These are phyloP conservation scores for Orbilia ellipsospora DNA, from an alignment of 2,329 filamentous ascomycete genomes.

Conservation along the genomic window DNA sequence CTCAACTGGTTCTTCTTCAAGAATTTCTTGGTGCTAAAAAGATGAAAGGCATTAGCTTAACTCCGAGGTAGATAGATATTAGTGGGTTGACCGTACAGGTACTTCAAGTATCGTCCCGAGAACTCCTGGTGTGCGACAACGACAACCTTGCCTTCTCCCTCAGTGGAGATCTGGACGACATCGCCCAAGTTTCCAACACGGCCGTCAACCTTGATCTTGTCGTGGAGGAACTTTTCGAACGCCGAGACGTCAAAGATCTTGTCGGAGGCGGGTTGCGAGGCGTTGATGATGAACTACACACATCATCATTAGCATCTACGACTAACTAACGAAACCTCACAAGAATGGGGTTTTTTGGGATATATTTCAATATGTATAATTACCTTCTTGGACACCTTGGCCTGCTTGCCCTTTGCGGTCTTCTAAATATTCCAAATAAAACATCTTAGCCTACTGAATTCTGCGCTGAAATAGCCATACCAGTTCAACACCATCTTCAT, in stretches of 20 bases:
- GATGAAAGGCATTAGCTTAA: constrained; percentile 57
- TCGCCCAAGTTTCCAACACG: constrained; percentile 98
- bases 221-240: constrained; percentile 99
- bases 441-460: constrained; percentile 96
- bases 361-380: constrained; percentile 54
- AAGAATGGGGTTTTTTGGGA: too few species aligned
- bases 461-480: constrained; percentile 59
- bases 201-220: constrained; percentile 99
- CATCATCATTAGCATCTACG: too few species aligned
- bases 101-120: constrained; percentile 99
- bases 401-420: constrained; percentile 72
- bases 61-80: neutral
- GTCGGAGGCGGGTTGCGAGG: constrained; percentile 95
- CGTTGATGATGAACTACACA: constrained; percentile 95
- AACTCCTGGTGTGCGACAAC: constrained; percentile 97
- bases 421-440: constrained; percentile 67
- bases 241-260: constrained; percentile 99
- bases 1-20: constrained; percentile 99
- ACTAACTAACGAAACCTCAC: too few species aligned
- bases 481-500: neutral
- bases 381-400: constrained; percentile 88
- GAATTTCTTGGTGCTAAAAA: constrained; percentile 96
- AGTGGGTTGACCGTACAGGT: constrained; percentile 76
- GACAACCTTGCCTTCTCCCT: constrained; percentile 97
- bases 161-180: constrained; percentile 86